These are phyloP conservation scores for Daphne laureola DNA, from an alignment of 441 rosid species.

Conservation along the genomic window DNA sequence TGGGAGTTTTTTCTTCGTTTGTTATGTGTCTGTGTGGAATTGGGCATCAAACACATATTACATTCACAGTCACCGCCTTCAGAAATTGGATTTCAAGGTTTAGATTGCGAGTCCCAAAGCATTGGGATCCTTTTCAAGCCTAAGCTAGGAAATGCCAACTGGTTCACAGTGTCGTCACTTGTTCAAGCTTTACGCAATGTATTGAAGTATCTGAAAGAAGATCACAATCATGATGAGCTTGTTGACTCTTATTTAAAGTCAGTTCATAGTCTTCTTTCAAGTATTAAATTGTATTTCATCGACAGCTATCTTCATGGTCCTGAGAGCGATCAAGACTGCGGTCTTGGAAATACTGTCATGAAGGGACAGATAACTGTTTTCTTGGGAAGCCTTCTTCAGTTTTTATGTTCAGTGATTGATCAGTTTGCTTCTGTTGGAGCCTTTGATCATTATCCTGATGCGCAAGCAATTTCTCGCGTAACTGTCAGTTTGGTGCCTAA, in stretches of 20 bases:
- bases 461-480: constrained; percentile 29
- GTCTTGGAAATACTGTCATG: constrained; percentile 12
- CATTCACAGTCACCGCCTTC: constrained; percentile 19
- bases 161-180: constrained; percentile 49
- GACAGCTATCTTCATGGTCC: constrained; percentile 26
- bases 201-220: constrained; percentile 56
- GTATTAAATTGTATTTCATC: constrained; percentile 44
- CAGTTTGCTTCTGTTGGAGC: constrained; percentile 26
- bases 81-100: constrained; percentile 15
- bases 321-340: constrained; percentile 12
- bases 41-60: constrained; percentile 27
- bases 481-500: constrained; percentile 42
- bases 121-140: constrained; percentile 27
- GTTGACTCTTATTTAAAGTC: constrained; percentile 34
- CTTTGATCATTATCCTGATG: constrained; percentile 21
- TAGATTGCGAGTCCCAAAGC: constrained; percentile 17
- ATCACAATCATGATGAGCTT: constrained; percentile 34
- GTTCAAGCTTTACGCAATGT: constrained; percentile 46
- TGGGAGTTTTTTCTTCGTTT: constrained; percentile 38
- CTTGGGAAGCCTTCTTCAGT: constrained; percentile 60
- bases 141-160: constrained; percentile 40
- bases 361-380: constrained; percentile 29
- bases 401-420: constrained; percentile 66
- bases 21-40: constrained; percentile 41
- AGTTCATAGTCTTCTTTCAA: constrained; percentile 35